Percentiles rank a stretch among this genome's conserved stretches.
phyloP scores from a whole-genome alignment of 305 asterid genomes.

The Solanum chacoense region DNA sequence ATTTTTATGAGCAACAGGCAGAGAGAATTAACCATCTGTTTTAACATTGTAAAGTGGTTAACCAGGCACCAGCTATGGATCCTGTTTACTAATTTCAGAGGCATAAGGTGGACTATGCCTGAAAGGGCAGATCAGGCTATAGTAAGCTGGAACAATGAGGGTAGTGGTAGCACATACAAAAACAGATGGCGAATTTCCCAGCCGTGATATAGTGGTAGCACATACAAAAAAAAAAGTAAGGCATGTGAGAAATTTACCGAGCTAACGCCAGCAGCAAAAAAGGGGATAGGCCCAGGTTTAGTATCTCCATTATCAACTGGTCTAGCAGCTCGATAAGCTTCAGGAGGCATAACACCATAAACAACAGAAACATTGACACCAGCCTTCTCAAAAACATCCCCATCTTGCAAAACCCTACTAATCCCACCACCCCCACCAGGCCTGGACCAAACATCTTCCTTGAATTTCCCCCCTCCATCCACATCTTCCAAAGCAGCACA shows the following conservation, averaged over 20 bases:
- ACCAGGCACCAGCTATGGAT: background rate
- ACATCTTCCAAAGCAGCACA: slow-evolving; percentile 63
- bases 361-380: slow-evolving; percentile 97
- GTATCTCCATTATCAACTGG: slow-evolving; percentile 41
- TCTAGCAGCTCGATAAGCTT: slow-evolving; percentile 88
- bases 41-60: background rate
- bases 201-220: background rate
- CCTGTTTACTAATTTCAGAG: background rate
- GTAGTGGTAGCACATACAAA: background rate
- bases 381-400: slow-evolving; percentile 84
- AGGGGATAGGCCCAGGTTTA: slow-evolving; percentile 75
- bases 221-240: background rate
- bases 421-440: slow-evolving; percentile 99
- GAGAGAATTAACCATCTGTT: background rate
- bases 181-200: background rate
- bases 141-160: background rate
- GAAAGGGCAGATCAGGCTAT: background rate
- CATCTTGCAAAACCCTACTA: slow-evolving; percentile 92
- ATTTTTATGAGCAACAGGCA: background rate
- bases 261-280: slow-evolving; percentile 97
- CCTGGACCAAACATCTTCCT: slow-evolving; percentile 95
- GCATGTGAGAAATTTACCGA: slow-evolving; percentile 37
- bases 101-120: background rate
- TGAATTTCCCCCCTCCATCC: slow-evolving; percentile 62
- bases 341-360: slow-evolving; percentile 93